Evolutionary conservation across 805 yeast genomes (phyloP), one percentile per base, ranked within the genome.

Genomic region (Suhomyces vadensis): DNA sequence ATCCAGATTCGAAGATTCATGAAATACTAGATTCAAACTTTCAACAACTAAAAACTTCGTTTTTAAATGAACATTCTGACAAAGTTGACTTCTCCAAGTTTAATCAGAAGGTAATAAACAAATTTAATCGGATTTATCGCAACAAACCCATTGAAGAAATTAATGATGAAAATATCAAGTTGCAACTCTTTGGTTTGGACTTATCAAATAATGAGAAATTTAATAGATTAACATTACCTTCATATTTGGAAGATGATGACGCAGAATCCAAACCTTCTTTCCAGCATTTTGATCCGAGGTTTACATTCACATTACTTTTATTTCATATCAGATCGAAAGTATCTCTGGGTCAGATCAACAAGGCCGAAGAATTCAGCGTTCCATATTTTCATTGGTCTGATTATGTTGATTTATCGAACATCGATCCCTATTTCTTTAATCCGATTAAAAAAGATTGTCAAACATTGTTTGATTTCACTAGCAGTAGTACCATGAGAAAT

Each of bases 311-410:
- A 1, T 17, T 60, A 37, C 37, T 64, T 6, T 40, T 50, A 1
- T 37, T 51, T 14, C 43, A 47, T 27, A 31, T 54, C 11, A n/a
- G 43, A 27, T 13, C 41, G 20, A 27, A 21, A 23, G 25, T 27
- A 9, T 17, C 21, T 5, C 5, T 11, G 16, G 19, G 27, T 6
- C 33, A n/a, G 21, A 13, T 25, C 13, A 5, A 20, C 8, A 10
- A 36, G 11, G 2, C 49, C 5, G 44, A 47, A 9, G 41, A 44
- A 10, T 16, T 56, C 14, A 39, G 35, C 7, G 16, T 59, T 10
- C 57, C 67, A 1, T 50, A 42, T 41, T 66, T 66, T 44, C 67
- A 65, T 47, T 66, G 69, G 69, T 52, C 55, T n/a, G 71, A 66
- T 48, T 65, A 56, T 48, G 46, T 46, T 6, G 65, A 64, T 41